Evolutionary conservation across 495 filamentous ascomycete species (phyloP).

Genomic region (Penicillium cosmopolitanum): DNA sequence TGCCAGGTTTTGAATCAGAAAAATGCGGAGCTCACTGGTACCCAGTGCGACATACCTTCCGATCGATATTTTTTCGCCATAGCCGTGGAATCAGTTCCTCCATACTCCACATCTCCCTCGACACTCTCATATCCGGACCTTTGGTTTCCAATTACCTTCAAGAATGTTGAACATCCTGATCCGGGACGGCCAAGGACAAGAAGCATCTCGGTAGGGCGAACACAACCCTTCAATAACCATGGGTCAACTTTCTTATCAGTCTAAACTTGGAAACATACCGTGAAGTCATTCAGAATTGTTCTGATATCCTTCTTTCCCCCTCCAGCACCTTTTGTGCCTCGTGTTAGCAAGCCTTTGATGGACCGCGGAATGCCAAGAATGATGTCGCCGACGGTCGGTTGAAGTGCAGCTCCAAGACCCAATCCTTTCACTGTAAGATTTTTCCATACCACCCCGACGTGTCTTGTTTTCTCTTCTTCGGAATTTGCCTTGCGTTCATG

Average conservation of each 20-base stretch:
- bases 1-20: slow-evolving; percentile 11
- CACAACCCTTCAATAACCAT: slow-evolving; percentile 39
- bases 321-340: slow-evolving; percentile 44
- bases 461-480: slow-evolving; percentile 66
- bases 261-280: slow-evolving; percentile 28
- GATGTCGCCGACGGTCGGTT: slow-evolving; percentile 66
- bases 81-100: slow-evolving; percentile 58
- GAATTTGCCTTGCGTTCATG: slow-evolving; percentile 60
- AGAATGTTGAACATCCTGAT: slow-evolving; percentile 71
- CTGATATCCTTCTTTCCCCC: slow-evolving; percentile 55
- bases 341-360: slow-evolving; percentile 50
- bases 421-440: slow-evolving; percentile 67
- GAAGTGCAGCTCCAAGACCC: slow-evolving; percentile 67
- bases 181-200: slow-evolving; percentile 75
- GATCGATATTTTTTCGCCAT: slow-evolving; percentile 70
- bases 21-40: not conserved
- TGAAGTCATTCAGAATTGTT: slow-evolving; percentile 67
- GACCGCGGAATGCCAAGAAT: slow-evolving; percentile 60
- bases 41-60: slow-evolving; percentile 39
- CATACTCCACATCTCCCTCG: slow-evolving; percentile 66
- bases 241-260: not conserved
- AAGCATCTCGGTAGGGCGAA: slow-evolving; percentile 53
- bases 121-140: slow-evolving; percentile 65
- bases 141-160: slow-evolving; percentile 71
- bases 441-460: slow-evolving; percentile 63